A percentile compares a stretch with the other conserved stretches of the same genome.
These are phyloP conservation scores for Bidens hawaiensis DNA, from an alignment of 140 eudicot genomes.

Conservation along the genomic window DNA sequence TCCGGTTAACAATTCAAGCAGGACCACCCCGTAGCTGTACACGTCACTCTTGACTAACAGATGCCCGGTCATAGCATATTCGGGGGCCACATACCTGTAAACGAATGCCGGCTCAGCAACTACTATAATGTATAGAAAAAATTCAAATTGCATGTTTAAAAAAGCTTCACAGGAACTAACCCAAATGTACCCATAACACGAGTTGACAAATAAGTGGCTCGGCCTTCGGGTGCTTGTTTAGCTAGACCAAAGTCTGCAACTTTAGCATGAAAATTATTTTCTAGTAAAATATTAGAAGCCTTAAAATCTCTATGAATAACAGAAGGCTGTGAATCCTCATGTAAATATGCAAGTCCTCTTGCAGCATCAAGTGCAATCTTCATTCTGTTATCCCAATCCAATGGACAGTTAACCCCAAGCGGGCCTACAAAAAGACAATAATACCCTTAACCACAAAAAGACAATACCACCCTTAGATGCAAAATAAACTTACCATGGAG, in stretches of 20 bases:
- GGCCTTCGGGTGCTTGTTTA: conserved; percentile 96
- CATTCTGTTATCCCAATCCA: conserved; percentile 97
- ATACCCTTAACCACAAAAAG: not conserved
- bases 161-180: conserved; percentile 37
- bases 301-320: conserved; percentile 97
- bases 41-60: conserved; percentile 95
- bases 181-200: conserved; percentile 99
- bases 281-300: conserved; percentile 91
- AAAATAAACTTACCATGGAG: conserved; percentile 66
- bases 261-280: conserved; percentile 83
- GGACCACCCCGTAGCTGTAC: conserved; percentile 97
- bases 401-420: conserved; percentile 78
- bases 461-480: not conserved
- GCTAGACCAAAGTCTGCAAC: conserved; percentile 99
- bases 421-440: conserved; percentile 57
- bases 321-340: conserved; percentile 96
- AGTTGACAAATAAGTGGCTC: conserved; percentile 79
- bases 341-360: conserved; percentile 95
- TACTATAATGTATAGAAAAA: too few species aligned
- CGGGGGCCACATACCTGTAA: conserved; percentile 93
- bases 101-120: conserved; percentile 4
- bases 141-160: too few species aligned
- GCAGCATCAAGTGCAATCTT: conserved; percentile 99
- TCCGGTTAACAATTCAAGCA: conserved; percentile 91
- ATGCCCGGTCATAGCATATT: conserved; percentile 99